Evolutionary conservation across 768 basidiomycete species (phyloP), one percentile per base, ranked within the genome.

Genomic region (Rhizopogon vesiculosus): DNA sequence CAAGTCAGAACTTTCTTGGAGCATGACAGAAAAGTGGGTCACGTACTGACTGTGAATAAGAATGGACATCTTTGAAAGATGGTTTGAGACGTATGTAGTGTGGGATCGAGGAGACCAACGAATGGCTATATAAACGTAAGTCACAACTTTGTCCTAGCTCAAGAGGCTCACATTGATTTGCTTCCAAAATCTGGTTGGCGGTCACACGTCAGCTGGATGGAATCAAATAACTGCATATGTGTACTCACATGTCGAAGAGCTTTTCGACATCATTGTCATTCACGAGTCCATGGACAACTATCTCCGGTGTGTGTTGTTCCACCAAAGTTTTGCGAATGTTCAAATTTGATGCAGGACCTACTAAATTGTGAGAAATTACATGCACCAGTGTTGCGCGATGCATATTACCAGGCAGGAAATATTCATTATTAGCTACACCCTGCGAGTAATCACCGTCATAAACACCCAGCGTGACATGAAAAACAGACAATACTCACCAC

Each of bases 51-150:
- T 45, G 93, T 95, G 69, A 93, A 93, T 35, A 96, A 75, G 75
- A 94, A 96, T 0, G 93, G 93, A 62, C 89, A 91, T 52, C 93
- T 78, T 18, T 88, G 82, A 61, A 90, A 92, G 9, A 88, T 90
- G 3, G 83, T 79, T 6, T 84, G 81, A 9, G 91, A 84, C 0
- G 87, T 93, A 64, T 95, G 93, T 15, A 95, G 74, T 6, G 82
- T 84, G 9, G 85, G 86, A 68, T 94, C 92, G 10, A 96, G 76
- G 22, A 94, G 70, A 3, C 88, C 88, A 16, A 94, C 78, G 60
- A 84, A 85, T 1, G 84, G 81, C 81, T 68, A 51, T 45, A 19
- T 38, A 44, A 57, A 45, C 43, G 22, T 67, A 29, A 62, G 46
- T 41, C n/a, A 3, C 7, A 8, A 25, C 15, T 16, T 8, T 33